Base-by-base conservation (phyloP, 1,284 basidiomycete genomes). In the Leccinum fallax region DNA sequence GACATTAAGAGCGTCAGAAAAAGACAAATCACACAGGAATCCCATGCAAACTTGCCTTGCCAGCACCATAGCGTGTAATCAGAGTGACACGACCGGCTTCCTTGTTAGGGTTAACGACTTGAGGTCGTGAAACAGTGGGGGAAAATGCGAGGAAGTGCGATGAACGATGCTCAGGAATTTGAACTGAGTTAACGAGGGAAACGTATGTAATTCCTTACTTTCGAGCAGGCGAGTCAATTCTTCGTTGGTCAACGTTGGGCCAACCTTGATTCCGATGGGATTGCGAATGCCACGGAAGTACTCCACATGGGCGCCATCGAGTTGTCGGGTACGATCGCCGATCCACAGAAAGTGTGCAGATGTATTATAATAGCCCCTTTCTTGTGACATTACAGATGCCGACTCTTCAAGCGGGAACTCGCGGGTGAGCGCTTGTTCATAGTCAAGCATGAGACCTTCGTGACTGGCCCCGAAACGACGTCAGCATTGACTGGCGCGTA, bases 331-430 rank as follows among this genome's bases (percentile, higher is more conserved):
- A 55, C 97, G 86, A 78, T 99, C 97, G 0, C 97, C 97, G 59
- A 99, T 93, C 97, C 97, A 99, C 62, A 98, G 78, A 76, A 97
- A 97, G 75, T 97, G 96, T 5, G 94, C 92, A 6, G 94, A 94
- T 8, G 92, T 90, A 70, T 94, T 94, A 77, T 94, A 95, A 71
- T 83, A 82, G n/a, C 80, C 82, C 53, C 76, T 79, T n/a, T 70
- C 67, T 40, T 67, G 62, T 26, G 62, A 30, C 36, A 32, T 16
- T 36, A 53, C 55, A 46, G 62, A 59, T 21, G 21, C n/a, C 6
- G 53, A 48, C 9, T 28, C 55, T 30, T 51, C 61, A 2, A 53
- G 78, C 61, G 53, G 74, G 66, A 88, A 82, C 65, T 81, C 76
- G 30, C 95, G 87, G 1, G 97, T 98, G 61, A 99, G 81, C 1